These are phyloP conservation scores for Tardiomyces depauwii DNA, from an alignment of 1,139 yeast genomes.

Conservation along the genomic window DNA sequence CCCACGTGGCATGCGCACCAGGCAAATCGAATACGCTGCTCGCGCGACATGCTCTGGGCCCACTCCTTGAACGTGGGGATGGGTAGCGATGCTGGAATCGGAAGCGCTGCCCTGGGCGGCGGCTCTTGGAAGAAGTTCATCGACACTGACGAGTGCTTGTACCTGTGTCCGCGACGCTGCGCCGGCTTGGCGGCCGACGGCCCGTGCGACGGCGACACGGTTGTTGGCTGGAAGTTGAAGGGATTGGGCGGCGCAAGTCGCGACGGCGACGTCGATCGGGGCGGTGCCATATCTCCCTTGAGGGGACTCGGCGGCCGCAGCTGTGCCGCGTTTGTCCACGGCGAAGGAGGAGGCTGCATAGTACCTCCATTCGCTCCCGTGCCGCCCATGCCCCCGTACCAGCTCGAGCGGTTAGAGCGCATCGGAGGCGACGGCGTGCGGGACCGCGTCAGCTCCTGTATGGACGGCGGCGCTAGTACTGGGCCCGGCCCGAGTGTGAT, in stretches of 20 bases:
- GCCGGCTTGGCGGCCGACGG: conserved; percentile 14
- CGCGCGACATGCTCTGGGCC: conserved; percentile 37
- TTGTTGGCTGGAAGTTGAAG: conserved; percentile 26
- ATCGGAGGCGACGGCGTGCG: background rate
- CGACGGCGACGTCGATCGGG: background rate
- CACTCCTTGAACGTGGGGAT: conserved; percentile 66
- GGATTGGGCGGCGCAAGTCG: conserved; percentile 13
- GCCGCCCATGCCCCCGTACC: background rate
- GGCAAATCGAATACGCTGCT: conserved; percentile 44
- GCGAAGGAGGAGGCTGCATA: background rate
- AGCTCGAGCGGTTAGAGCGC: background rate
- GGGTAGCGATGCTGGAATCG: conserved; percentile 69
- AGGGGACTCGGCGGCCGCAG: background rate
- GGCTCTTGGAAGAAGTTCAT: conserved; percentile 96
- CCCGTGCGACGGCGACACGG: conserved; percentile 12
- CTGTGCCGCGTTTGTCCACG: background rate
- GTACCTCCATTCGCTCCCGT: background rate
- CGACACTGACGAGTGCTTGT: conserved; percentile 93
- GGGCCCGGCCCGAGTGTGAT: background rate
- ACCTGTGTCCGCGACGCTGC: conserved; percentile 88
- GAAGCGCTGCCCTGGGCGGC: conserved; percentile 54
- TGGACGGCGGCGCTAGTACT: background rate
- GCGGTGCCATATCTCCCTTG: background rate
- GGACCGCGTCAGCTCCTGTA: background rate
- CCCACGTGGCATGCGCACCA: conserved; percentile 63